Conservation (phyloP, 2,329 filamentous ascomycete species). For the Myriosclerotinia duriaeana region DNA sequence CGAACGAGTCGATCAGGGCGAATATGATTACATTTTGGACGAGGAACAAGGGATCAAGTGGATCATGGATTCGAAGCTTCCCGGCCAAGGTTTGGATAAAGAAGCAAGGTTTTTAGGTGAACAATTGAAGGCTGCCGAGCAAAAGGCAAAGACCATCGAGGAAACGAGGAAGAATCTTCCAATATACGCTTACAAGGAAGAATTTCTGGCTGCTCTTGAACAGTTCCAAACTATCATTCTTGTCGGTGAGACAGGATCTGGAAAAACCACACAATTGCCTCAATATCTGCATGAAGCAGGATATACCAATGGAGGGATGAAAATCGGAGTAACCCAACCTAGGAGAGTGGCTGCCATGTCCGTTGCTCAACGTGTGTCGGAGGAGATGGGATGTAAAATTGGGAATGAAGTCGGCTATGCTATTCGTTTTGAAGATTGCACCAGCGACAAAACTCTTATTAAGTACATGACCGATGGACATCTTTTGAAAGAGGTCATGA, state of each 20-base stretch:
- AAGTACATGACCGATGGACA: conserved; percentile 99
- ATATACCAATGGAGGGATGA: conserved; percentile 79
- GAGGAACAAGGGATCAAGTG: conserved; percentile 85
- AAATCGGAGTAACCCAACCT: conserved; percentile 91
- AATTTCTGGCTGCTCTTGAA: conserved; percentile 82
- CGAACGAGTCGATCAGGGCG: conserved; percentile 73
- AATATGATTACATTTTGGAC: conserved; percentile 93
- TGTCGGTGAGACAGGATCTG: conserved; percentile 90
- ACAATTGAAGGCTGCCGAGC: conserved; percentile 84
- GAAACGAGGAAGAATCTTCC: conserved; percentile 88
- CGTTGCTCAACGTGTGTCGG: conserved; percentile 91
- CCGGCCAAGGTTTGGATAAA: conserved; percentile 69
- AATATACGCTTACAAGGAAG: conserved; percentile 82
- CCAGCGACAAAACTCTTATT: conserved; percentile 83
- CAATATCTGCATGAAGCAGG: conserved; percentile 93
- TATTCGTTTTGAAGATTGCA: conserved; percentile 92
- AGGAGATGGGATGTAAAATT: conserved; percentile 87
- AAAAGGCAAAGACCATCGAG: conserved; percentile 83
- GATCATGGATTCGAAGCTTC: conserved; percentile 69
- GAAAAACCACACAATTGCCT: conserved; percentile 93
- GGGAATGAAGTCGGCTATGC: conserved; percentile 92
- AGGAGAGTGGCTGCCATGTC: conserved; percentile 96
- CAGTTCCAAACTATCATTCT: conserved; percentile 87
- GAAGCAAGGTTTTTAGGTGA: conserved; percentile 78
- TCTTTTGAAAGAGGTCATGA: conserved; percentile 85